A percentile compares a stretch with the other conserved stretches of the same genome.
phyloP scores from a whole-genome alignment of 2,329 filamentous ascomycete genomes.

The Alternaria viburni region DNA sequence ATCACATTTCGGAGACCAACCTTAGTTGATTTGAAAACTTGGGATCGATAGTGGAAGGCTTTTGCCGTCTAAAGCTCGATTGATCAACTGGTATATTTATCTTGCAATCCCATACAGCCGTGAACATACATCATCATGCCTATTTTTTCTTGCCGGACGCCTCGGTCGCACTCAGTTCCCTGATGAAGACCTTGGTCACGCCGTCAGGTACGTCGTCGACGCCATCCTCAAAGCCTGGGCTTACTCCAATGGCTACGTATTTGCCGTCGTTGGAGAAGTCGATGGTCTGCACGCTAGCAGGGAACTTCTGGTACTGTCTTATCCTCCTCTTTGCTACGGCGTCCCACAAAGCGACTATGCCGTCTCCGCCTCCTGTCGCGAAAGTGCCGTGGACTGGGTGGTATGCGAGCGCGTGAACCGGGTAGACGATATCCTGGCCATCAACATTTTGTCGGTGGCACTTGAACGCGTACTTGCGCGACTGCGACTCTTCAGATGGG shows the following conservation, averaged over 20 bases:
- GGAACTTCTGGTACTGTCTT: slow-evolving; percentile 85
- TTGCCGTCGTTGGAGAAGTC: slow-evolving; percentile 79
- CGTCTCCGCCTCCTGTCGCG: slow-evolving; percentile 87
- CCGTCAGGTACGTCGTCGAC: slow-evolving; percentile 80
- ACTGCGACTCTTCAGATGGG: slow-evolving; percentile 82
- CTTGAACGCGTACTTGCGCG: slow-evolving; percentile 97
- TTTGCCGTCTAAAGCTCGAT: background rate
- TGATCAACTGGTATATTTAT: slow-evolving; percentile 3
- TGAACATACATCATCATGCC: background rate
- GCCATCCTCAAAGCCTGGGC: slow-evolving; percentile 87
- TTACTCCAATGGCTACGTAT: slow-evolving; percentile 79
- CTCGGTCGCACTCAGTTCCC: slow-evolving; percentile 85
- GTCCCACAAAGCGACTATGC: slow-evolving; percentile 92
- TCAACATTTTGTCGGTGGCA: slow-evolving; percentile 83
- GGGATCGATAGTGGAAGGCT: background rate
- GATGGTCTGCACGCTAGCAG: slow-evolving; percentile 77
- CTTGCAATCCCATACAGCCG: background rate
- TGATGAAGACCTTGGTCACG: slow-evolving; percentile 75
- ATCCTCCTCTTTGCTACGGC: slow-evolving; percentile 88
- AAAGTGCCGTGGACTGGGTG: slow-evolving; percentile 85
- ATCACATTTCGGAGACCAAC: background rate
- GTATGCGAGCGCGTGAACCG: slow-evolving; percentile 88
- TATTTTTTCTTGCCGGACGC: slow-evolving; percentile 81
- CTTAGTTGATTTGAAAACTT: background rate
- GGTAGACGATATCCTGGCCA: slow-evolving; percentile 82